Conservation (phyloP, 2,329 filamentous ascomycete species). For the Capronia coronata region DNA sequence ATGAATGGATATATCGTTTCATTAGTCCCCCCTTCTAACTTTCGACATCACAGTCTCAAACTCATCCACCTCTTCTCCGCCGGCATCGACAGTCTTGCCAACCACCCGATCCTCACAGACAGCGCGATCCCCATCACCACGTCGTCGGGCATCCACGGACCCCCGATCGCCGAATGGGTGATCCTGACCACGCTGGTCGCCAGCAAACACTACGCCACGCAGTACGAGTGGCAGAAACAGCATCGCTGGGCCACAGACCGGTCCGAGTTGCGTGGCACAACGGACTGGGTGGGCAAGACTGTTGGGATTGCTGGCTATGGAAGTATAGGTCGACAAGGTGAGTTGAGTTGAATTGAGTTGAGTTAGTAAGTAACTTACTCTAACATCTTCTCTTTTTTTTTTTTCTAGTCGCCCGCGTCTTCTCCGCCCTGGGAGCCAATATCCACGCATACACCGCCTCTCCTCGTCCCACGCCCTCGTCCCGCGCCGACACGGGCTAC, state of each 20-base stretch:
- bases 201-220: constrained; percentile 48
- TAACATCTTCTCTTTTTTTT: neutral
- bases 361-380: constrained; percentile 7
- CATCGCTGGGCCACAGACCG: constrained; percentile 46
- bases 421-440: constrained; percentile 61
- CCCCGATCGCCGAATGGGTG: constrained; percentile 62
- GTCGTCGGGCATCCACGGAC: constrained; percentile 53
- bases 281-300: constrained; percentile 51
- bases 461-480: constrained; percentile 60
- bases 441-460: constrained; percentile 70
- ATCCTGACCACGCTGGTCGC: constrained; percentile 56
- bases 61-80: constrained; percentile 54
- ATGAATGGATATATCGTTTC: too few relatives aligned
- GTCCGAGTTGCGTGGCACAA: constrained; percentile 30
- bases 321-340: constrained; percentile 56
- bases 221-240: constrained; percentile 54
- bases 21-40: too few relatives aligned
- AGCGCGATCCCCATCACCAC: constrained; percentile 51
- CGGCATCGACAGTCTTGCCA: constrained; percentile 49
- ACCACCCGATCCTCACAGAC: constrained; percentile 49
- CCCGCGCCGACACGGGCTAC: constrained; percentile 58
- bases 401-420: constrained; percentile 48
- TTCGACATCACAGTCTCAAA: constrained; percentile 31
- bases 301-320: constrained; percentile 59
- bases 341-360: too few relatives aligned